These are phyloP conservation scores for Nymphaea colorata DNA, from an alignment of 164 flowering plant genomes.

Conservation along the genomic window DNA sequence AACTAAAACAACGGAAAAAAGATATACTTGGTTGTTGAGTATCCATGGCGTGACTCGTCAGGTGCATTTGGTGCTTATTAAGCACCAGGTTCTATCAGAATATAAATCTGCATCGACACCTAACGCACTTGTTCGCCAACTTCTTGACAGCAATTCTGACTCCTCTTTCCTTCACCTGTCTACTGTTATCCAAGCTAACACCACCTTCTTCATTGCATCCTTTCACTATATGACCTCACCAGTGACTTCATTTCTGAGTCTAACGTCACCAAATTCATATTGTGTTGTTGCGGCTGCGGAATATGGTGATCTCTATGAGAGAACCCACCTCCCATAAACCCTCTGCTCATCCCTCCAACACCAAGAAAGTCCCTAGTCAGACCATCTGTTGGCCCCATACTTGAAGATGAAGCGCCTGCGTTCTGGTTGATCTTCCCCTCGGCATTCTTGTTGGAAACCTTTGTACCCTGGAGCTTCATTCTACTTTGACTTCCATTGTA, in stretches of 20 bases:
- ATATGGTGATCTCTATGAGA: conserved; percentile 22
- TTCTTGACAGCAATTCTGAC: no score
- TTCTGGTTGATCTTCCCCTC: no score
- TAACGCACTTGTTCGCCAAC: no score
- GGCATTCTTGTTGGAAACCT: no score
- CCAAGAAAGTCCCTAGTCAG: conserved; percentile 70
- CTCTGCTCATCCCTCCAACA: conserved; percentile 54
- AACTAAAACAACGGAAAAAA: no score
- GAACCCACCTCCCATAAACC: conserved; percentile 21
- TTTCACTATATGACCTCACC: neutral
- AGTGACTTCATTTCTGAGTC: conserved; percentile 6
- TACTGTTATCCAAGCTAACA: neutral
- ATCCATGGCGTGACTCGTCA: no score
- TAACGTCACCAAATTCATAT: neutral
- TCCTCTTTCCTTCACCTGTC: conserved; percentile 12
- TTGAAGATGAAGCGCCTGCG: neutral
- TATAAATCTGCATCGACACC: no score
- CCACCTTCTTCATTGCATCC: neutral
- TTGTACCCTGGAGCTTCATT: no score
- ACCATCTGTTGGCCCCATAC: conserved; percentile 34
- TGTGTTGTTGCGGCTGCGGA: neutral
- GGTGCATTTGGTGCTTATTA: no score
- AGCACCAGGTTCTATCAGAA: no score
- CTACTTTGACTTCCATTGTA: conserved; percentile 5
- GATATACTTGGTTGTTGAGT: no score